phyloP scores from a whole-genome alignment of 208 protist genomes.

The Leptomonas seymouri region DNA sequence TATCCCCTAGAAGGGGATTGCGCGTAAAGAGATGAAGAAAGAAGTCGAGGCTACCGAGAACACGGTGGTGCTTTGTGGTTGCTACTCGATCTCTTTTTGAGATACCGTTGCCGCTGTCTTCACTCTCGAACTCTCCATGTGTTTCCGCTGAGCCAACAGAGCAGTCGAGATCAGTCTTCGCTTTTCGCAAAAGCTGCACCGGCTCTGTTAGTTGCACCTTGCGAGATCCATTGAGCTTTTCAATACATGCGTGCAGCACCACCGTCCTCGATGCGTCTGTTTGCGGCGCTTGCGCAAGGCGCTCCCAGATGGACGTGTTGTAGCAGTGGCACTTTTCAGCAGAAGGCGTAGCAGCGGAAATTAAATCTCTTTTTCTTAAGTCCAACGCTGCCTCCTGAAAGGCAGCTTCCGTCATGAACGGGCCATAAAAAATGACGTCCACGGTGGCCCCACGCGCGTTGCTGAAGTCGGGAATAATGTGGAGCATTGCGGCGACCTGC shows the following conservation, averaged over 20 bases:
- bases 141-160: not conserved
- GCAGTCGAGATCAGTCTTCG: not conserved
- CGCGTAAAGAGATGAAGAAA: slow-evolving; percentile 24
- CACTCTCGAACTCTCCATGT: not conserved
- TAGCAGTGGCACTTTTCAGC: not conserved
- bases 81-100: not conserved
- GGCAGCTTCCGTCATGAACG: slow-evolving; percentile 11
- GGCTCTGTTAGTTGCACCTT: slow-evolving; percentile 32
- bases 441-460: slow-evolving; percentile 44
- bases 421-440: slow-evolving; percentile 44
- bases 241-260: slow-evolving; percentile 46
- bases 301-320: slow-evolving; percentile 8
- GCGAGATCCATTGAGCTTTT: slow-evolving; percentile 29
- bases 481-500: slow-evolving; percentile 25
- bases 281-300: not conserved
- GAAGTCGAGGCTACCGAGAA: slow-evolving; percentile 27
- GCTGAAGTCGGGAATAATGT: slow-evolving; percentile 33
- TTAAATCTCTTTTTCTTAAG: not conserved
- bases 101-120: not conserved
- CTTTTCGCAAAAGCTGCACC: not conserved
- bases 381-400: slow-evolving; percentile 2
- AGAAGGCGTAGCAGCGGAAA: not conserved
- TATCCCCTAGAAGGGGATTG: not conserved
- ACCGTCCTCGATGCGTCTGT: not conserved
- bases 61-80: slow-evolving; percentile 1